Conservation (phyloP, 2,329 filamentous ascomycete species). For the Arthroderma sp. region DNA sequence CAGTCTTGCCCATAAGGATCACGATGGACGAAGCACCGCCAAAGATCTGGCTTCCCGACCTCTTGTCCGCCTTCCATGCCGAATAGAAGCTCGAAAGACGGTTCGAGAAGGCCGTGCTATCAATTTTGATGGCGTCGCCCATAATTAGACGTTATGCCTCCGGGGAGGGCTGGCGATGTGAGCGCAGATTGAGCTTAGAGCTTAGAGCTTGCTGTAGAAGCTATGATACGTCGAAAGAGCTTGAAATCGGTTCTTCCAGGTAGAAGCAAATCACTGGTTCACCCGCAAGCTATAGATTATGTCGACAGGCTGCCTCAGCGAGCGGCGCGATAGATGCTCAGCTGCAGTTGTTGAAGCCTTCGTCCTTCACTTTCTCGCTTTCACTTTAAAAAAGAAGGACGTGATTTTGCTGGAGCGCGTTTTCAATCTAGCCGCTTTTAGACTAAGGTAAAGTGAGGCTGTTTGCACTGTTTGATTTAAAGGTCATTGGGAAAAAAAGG, state of each 20-base stretch:
- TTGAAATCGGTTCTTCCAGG: neutral
- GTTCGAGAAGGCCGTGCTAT: constrained; percentile 86
- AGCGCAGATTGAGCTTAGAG: neutral
- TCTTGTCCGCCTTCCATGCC: constrained; percentile 94
- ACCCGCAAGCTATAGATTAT: neutral
- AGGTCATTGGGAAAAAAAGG: neutral
- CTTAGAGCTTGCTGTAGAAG: constrained; percentile 3
- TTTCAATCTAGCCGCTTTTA: neutral
- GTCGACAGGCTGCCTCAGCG: neutral
- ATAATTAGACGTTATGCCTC: constrained; percentile 29
- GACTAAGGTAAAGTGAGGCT: neutral
- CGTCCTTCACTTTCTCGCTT: neutral
- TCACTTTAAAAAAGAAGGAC: neutral
- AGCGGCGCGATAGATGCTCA: neutral
- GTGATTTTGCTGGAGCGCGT: neutral
- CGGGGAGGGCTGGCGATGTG: neutral
- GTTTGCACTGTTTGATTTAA: constrained; percentile 3
- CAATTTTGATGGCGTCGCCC: constrained; percentile 83
- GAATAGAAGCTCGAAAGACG: constrained; percentile 76
- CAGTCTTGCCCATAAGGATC: constrained; percentile 88
- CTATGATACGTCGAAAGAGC: neutral
- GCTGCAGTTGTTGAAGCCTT: neutral
- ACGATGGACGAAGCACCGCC: constrained; percentile 75
- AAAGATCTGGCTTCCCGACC: constrained; percentile 72
- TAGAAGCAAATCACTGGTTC: neutral